Conservation (phyloP, 2,329 filamentous ascomycete genomes). For the Trichoderma arundinaceum region DNA sequence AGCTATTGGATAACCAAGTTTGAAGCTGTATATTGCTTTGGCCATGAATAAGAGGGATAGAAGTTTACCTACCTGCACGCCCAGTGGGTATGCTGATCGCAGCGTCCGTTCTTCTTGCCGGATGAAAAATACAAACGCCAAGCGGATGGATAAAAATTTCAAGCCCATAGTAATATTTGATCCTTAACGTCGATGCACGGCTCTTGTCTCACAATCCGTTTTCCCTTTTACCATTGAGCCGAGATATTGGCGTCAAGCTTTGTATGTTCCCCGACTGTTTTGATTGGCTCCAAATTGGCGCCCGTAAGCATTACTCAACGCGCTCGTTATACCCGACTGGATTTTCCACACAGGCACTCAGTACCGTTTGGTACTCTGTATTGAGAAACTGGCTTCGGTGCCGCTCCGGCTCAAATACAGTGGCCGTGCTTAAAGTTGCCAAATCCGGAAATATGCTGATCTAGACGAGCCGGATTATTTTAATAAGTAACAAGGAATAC, state of each 20-base stretch:
- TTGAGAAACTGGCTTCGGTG: not conserved
- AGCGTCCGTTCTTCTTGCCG: no score
- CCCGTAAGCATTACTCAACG: not conserved
- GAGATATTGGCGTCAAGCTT: not conserved
- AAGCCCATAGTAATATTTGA: no score
- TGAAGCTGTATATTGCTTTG: no score
- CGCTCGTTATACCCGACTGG: not conserved
- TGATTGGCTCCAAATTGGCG: not conserved
- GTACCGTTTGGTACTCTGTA: not conserved
- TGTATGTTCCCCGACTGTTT: not conserved
- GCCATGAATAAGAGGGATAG: no score
- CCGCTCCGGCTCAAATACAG: not conserved
- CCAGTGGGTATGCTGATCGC: no score
- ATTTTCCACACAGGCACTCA: not conserved
- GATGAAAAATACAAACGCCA: no score
- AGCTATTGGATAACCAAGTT: no score
- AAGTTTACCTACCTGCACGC: no score
- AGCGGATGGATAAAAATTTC: no score
- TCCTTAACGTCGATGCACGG: no score
- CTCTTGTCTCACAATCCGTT: no score
- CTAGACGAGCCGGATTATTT: not conserved
- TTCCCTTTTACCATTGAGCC: not conserved
- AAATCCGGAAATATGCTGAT: not conserved
- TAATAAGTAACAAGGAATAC: not conserved
- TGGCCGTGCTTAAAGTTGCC: conserved; percentile 3